Conservation (phyloP, 768 basidiomycete genomes). For the Psilocybe tampanensis region DNA sequence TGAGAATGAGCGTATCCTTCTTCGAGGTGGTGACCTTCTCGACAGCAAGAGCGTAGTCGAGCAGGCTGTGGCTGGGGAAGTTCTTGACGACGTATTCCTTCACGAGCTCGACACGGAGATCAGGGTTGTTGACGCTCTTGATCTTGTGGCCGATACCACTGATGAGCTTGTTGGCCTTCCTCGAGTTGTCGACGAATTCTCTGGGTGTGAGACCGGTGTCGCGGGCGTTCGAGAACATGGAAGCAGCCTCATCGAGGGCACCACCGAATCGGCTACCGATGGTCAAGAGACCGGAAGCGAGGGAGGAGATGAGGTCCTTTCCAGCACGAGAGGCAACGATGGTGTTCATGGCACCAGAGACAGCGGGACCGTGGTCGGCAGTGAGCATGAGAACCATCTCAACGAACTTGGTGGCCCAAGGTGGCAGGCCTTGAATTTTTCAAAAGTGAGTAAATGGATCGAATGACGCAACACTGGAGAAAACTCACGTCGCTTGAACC, state of each 20-base stretch:
- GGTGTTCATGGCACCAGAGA: slow-evolving; percentile 99
- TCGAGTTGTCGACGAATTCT: slow-evolving; percentile 93
- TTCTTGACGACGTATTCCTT: slow-evolving; percentile 95
- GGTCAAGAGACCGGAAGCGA: slow-evolving; percentile 94
- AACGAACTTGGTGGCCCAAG: slow-evolving; percentile 97
- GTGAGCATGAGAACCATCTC: slow-evolving; percentile 99
- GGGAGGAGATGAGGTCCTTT: slow-evolving; percentile 96
- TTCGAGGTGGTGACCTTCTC: slow-evolving; percentile 98
- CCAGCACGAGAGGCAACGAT: slow-evolving; percentile 99
- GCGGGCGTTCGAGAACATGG: slow-evolving; percentile 92
- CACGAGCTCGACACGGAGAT: slow-evolving; percentile 89
- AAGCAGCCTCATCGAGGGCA: slow-evolving; percentile 95
- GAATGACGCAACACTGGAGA: slow-evolving; percentile 9
- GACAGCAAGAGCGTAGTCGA: slow-evolving; percentile 94
- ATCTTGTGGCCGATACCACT: slow-evolving; percentile 99
- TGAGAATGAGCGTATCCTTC: slow-evolving; percentile 98
- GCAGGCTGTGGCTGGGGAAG: slow-evolving; percentile 93
- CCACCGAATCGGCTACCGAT: slow-evolving; percentile 99
- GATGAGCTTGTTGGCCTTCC: slow-evolving; percentile 95
- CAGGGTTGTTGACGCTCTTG: slow-evolving; percentile 97
- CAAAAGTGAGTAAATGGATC: not conserved
- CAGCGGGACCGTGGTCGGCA: slow-evolving; percentile 96
- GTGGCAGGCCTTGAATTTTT: slow-evolving; percentile 58
- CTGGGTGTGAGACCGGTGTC: slow-evolving; percentile 95
- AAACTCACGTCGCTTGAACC: slow-evolving; percentile 89